A percentile compares a stretch with the other conserved stretches of the same genome.
Conservation (phyloP, 768 basidiomycete genomes). For the Suillus subalutaceus region DNA sequence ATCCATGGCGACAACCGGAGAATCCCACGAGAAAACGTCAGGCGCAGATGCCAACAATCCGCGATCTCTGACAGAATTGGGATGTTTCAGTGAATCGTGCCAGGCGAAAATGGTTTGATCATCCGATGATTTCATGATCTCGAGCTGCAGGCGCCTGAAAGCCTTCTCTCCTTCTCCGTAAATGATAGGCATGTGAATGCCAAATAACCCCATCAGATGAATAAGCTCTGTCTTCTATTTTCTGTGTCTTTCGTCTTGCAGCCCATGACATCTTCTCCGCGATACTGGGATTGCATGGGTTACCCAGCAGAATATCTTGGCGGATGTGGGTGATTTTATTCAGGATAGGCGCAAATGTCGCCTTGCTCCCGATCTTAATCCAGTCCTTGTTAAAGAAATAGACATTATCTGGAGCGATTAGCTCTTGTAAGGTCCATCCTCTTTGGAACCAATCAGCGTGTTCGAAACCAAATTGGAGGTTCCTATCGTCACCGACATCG, state of each 20-base stretch:
- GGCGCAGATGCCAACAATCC: constrained; percentile 12
- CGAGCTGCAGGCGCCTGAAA: constrained; percentile 20
- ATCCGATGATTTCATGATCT: constrained; percentile 15
- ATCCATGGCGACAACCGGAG: constrained; percentile 3
- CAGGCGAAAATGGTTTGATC: constrained; percentile 20
- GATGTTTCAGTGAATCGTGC: not conserved
- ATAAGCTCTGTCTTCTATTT: constrained; percentile 32
- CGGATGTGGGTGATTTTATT: constrained; percentile 14
- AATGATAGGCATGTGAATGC: constrained; percentile 17
- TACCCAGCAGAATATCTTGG: constrained; percentile 4
- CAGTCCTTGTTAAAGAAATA: constrained; percentile 20
- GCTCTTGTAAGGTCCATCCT: constrained; percentile 21
- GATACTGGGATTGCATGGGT: constrained; percentile 13
- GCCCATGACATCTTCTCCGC: constrained; percentile 33
- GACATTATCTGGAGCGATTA: constrained; percentile 19
- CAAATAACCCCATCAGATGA: constrained; percentile 27
- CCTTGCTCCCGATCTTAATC: constrained; percentile 14
- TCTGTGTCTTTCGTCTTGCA: constrained; percentile 30
- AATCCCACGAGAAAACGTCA: constrained; percentile 1
- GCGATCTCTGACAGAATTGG: not conserved
- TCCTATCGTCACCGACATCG: constrained; percentile 6
- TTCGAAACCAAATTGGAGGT: constrained; percentile 6
- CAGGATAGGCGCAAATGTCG: constrained; percentile 1
- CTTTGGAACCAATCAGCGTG: constrained; percentile 18
- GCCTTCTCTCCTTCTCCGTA: constrained; percentile 25